These are phyloP conservation scores for Colletotrichum sp. DNA, from an alignment of 2,329 filamentous ascomycete species.

Conservation along the genomic window DNA sequence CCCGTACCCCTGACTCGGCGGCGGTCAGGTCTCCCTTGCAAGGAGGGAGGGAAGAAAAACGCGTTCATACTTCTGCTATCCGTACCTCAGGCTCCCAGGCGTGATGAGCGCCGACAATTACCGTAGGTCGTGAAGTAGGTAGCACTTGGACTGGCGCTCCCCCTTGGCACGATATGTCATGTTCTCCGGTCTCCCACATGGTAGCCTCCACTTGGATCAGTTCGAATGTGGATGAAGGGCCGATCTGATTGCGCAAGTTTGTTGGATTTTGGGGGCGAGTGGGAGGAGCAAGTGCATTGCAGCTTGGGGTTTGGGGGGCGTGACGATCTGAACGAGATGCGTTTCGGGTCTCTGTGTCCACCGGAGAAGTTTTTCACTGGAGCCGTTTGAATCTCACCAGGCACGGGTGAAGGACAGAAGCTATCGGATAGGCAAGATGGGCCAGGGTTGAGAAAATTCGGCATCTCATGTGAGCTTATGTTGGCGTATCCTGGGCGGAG, in stretches of 20 bases:
- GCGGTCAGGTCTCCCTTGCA: constrained; percentile 1
- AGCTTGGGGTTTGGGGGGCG: not conserved
- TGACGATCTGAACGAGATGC: not conserved
- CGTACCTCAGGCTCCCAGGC: not conserved
- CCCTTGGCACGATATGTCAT: not conserved
- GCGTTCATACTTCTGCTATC: not conserved
- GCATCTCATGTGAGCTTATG: not conserved
- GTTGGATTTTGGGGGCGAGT: not conserved
- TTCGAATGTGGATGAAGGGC: constrained; percentile 8
- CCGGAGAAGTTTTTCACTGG: not conserved
- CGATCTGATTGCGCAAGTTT: constrained; percentile 1
- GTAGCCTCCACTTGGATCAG: constrained; percentile 5
- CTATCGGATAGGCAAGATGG: not conserved
- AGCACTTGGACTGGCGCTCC: not conserved
- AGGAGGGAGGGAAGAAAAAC: not conserved
- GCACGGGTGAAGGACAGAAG: not conserved
- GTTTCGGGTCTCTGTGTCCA: not conserved
- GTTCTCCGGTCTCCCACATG: not conserved
- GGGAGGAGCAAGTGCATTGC: not conserved
- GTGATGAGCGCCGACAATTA: not conserved
- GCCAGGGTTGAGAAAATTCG: not conserved
- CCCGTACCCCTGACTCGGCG: not conserved
- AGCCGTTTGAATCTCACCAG: not conserved
- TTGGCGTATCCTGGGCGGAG: not conserved
- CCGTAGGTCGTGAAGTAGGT: not conserved